phyloP scores from a whole-genome alignment of 139 green algal species.

The Desmodesmus armatus region DNA sequence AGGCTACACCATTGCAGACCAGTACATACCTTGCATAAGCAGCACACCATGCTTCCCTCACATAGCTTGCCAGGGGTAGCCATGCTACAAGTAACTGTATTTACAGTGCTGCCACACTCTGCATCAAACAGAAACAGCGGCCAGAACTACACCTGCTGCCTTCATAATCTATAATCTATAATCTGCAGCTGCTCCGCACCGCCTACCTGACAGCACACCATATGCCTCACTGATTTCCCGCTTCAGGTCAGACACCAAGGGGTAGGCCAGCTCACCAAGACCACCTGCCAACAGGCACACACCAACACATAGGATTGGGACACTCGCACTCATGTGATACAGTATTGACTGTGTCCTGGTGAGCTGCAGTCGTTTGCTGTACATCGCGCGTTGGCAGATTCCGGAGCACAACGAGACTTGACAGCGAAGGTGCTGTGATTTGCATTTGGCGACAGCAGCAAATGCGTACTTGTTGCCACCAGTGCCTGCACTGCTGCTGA shows the following conservation, averaged over 20 bases:
- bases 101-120: no score
- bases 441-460: background rate
- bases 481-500: no score
- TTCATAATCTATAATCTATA: no score
- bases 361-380: background rate
- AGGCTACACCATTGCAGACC: no score
- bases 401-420: background rate
- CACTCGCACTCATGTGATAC: background rate
- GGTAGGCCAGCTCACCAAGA: constrained; percentile 96
- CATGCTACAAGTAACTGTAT: no score
- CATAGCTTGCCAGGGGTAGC: no score
- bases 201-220: constrained; percentile 90
- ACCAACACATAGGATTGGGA: background rate
- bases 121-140: no score
- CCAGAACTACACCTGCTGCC: no score
- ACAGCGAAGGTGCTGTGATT: background rate
- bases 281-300: constrained; percentile 60
- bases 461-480: no score
- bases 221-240: constrained; percentile 89
- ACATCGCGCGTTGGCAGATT: background rate
- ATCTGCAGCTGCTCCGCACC: no score
- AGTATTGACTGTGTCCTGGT: background rate
- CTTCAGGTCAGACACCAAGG: constrained; percentile 98
- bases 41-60: no score
- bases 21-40: no score